Conservation (phyloP, 1,284 basidiomycete genomes). For the Ganoderma lucidum region DNA sequence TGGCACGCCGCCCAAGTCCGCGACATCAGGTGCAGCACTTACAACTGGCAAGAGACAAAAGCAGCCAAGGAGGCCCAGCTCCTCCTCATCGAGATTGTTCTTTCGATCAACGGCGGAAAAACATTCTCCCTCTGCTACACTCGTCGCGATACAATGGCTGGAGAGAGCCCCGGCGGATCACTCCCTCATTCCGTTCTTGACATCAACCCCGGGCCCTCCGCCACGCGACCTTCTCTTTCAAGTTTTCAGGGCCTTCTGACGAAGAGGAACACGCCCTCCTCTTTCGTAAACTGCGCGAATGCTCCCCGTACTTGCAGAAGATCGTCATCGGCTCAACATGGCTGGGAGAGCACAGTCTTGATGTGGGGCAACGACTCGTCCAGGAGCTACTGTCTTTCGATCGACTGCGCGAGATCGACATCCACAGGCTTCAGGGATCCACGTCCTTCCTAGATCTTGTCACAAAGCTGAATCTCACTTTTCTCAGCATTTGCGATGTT, state of each 20-base stretch:
- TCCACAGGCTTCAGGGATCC: background rate
- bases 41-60: background rate
- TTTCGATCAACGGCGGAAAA: background rate
- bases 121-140: background rate
- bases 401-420: background rate
- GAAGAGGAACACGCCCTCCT: background rate
- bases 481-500: background rate
- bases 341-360: background rate
- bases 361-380: background rate
- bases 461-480: background rate
- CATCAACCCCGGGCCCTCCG: background rate
- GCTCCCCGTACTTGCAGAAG: background rate
- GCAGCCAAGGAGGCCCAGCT: background rate
- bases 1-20: slow-evolving; percentile 1
- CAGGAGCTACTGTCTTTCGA: background rate
- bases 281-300: background rate
- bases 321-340: background rate
- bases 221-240: background rate
- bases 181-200: background rate
- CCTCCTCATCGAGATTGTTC: background rate
- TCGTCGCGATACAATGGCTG: background rate
- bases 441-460: background rate
- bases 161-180: background rate
- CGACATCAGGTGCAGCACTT: background rate
- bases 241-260: background rate